Evolutionary conservation across 495 filamentous ascomycete genomes (phyloP).

Genomic region (Aspergillus heteromorphus): DNA sequence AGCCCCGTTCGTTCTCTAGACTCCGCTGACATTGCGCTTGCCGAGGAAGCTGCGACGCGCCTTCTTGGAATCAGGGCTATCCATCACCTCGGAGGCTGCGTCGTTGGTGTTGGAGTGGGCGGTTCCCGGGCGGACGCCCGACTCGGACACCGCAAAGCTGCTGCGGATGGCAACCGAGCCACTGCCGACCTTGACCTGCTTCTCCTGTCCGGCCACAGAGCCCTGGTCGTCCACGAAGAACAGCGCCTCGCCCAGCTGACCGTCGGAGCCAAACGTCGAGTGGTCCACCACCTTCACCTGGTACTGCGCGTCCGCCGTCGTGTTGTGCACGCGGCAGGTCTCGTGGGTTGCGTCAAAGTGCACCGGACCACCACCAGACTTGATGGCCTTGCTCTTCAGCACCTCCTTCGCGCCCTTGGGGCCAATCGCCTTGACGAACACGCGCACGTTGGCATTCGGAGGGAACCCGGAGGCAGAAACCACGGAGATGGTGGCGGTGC

Average conservation of each 20-base stretch:
- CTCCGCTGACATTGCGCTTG: constrained; percentile 48
- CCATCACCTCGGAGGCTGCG: constrained; percentile 33
- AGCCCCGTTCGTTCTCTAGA: constrained; percentile 17
- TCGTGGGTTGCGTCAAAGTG: constrained; percentile 62
- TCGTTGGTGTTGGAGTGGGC: constrained; percentile 32
- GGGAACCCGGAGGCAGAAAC: constrained; percentile 77
- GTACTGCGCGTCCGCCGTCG: constrained; percentile 80
- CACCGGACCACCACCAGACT: constrained; percentile 54
- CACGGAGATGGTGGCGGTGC: constrained; percentile 76
- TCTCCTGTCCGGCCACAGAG: constrained; percentile 58
- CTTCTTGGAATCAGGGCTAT: constrained; percentile 50
- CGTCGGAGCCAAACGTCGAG: constrained; percentile 73
- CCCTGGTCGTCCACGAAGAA: constrained; percentile 88
- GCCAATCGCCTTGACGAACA: constrained; percentile 61
- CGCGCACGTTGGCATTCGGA: constrained; percentile 70
- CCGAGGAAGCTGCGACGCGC: constrained; percentile 50
- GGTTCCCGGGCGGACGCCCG: constrained; percentile 30
- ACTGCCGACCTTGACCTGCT: constrained; percentile 61
- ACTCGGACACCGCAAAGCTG: constrained; percentile 44
- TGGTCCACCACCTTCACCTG: constrained; percentile 79
- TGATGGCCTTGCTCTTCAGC: constrained; percentile 78
- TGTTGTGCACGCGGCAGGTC: constrained; percentile 64
- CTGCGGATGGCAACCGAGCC: constrained; percentile 65
- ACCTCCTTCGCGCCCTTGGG: constrained; percentile 68
- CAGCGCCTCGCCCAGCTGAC: constrained; percentile 71